A percentile compares a stretch with the other conserved stretches of the same genome.
Evolutionary conservation across 2,329 filamentous ascomycete species (phyloP).

Genomic region (Fusarium pilosicola): DNA sequence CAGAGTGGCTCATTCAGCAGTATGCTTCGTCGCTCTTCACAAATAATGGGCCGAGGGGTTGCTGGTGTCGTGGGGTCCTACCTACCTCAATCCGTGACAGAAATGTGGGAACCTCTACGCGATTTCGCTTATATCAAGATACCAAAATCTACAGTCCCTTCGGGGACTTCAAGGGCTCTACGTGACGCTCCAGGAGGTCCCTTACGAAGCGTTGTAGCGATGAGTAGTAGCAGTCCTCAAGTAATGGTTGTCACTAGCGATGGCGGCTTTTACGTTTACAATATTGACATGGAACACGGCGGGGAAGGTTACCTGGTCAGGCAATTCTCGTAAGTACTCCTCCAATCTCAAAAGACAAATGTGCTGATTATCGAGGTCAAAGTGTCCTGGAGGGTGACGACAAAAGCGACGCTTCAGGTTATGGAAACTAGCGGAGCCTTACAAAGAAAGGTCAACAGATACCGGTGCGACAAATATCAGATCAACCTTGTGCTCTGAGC

Average conservation of each 20-base stretch:
- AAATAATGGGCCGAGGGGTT: conserved; percentile 89
- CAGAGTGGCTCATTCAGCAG: conserved; percentile 85
- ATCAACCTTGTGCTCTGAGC: neutral
- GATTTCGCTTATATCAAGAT: conserved; percentile 98
- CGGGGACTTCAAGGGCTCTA: conserved; percentile 33
- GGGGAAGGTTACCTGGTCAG: conserved; percentile 92
- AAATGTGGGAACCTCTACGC: conserved; percentile 95
- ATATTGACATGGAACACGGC: conserved; percentile 92
- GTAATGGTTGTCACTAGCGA: conserved; percentile 99
- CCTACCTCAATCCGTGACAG: conserved; percentile 89
- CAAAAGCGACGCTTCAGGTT: conserved; percentile 61
- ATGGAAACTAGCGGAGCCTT: conserved; percentile 46
- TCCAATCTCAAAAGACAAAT: neutral
- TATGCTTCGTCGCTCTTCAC: conserved; percentile 92
- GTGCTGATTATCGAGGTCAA: conserved; percentile 3
- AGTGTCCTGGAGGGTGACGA: conserved; percentile 67
- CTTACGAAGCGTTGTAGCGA: conserved; percentile 91
- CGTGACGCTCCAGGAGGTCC: conserved; percentile 58
- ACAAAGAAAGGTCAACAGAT: neutral
- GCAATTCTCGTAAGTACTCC: conserved; percentile 82
- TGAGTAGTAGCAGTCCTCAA: conserved; percentile 93
- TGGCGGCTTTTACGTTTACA: conserved; percentile 93
- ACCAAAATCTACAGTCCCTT: conserved; percentile 64
- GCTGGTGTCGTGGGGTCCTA: conserved; percentile 92
- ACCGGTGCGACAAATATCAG: neutral